Conservation (phyloP, 1,139 yeast genomes). For the Chernovozyma sophiae-reginae region DNA sequence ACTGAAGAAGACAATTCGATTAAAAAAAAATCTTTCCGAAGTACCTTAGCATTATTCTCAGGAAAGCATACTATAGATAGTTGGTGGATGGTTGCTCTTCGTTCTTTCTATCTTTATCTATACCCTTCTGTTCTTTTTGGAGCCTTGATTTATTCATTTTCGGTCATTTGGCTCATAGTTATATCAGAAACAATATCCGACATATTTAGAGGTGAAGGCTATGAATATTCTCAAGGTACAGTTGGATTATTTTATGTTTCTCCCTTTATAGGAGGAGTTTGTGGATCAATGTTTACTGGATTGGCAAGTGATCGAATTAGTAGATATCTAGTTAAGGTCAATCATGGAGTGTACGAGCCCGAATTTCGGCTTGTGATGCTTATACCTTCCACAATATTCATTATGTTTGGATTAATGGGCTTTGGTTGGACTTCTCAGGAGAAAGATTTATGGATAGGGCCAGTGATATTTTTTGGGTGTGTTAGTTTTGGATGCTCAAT, state of each 20-base stretch:
- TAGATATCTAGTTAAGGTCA: constrained; percentile 31
- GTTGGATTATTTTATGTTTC: constrained; percentile 57
- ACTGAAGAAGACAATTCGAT: background rate
- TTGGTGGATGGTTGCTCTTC: constrained; percentile 55
- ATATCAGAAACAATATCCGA: constrained; percentile 54
- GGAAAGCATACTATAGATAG: constrained; percentile 50
- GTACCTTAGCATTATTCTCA: constrained; percentile 22
- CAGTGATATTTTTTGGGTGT: constrained; percentile 52
- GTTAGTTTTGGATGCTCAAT: constrained; percentile 57
- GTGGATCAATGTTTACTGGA: constrained; percentile 57
- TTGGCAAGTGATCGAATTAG: constrained; percentile 45
- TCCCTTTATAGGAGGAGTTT: constrained; percentile 56
- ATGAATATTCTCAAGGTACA: constrained; percentile 43
- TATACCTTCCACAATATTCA: constrained; percentile 44
- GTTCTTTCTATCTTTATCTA: constrained; percentile 50
- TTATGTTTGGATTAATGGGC: constrained; percentile 53
- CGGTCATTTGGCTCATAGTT: constrained; percentile 62
- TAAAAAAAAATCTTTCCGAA: constrained; percentile 14
- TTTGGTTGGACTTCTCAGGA: constrained; percentile 56
- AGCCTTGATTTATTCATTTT: constrained; percentile 49
- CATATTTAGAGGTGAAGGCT: constrained; percentile 44
- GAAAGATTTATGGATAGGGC: constrained; percentile 55
- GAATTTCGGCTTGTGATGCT: constrained; percentile 57
- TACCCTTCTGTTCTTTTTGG: constrained; percentile 57
- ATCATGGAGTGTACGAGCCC: constrained; percentile 58